Evolutionary conservation across 1,284 basidiomycete genomes (phyloP).

Genomic region (Quambalaria eucalypti): DNA sequence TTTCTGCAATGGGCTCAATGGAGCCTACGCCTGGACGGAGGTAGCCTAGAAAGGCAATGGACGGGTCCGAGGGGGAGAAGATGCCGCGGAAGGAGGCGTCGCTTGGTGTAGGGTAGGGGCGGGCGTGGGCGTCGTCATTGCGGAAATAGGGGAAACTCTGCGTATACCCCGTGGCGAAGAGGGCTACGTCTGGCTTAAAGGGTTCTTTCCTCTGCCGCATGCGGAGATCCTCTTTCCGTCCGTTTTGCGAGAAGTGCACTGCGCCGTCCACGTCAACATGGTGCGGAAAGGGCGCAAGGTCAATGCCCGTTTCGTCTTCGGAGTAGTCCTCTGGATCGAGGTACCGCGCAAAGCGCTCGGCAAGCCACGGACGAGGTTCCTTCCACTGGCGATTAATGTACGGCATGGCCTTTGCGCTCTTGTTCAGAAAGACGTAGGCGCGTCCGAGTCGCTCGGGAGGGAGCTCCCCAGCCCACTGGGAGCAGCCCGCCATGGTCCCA

Average conservation of each 20-base stretch:
- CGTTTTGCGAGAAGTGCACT: constrained; percentile 52
- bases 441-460: constrained; percentile 57
- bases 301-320: constrained; percentile 54
- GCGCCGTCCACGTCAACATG: constrained; percentile 52
- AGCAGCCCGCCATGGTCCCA: constrained; percentile 58
- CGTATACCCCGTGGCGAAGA: constrained; percentile 49
- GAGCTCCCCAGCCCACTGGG: constrained; percentile 61
- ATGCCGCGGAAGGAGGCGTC: constrained; percentile 56
- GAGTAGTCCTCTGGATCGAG: constrained; percentile 52
- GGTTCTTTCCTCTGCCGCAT: constrained; percentile 47
- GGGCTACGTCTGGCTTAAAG: constrained; percentile 53
- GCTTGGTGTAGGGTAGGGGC: constrained; percentile 55
- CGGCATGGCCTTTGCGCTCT: constrained; percentile 43
- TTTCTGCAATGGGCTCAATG: constrained; percentile 61
- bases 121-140: too few species aligned
- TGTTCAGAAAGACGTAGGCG: constrained; percentile 52
- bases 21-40: constrained; percentile 58
- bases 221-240: constrained; percentile 50
- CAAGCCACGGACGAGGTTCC: constrained; percentile 48
- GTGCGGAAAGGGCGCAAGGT: constrained; percentile 58
- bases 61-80: constrained; percentile 52
- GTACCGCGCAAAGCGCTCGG: constrained; percentile 26
- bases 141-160: constrained; percentile 56
- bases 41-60: constrained; percentile 58
- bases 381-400: constrained; percentile 50